phyloP scores from a whole-genome alignment of 225 moss, liverwort and hornwort species.

The Physcomitrium patens region DNA sequence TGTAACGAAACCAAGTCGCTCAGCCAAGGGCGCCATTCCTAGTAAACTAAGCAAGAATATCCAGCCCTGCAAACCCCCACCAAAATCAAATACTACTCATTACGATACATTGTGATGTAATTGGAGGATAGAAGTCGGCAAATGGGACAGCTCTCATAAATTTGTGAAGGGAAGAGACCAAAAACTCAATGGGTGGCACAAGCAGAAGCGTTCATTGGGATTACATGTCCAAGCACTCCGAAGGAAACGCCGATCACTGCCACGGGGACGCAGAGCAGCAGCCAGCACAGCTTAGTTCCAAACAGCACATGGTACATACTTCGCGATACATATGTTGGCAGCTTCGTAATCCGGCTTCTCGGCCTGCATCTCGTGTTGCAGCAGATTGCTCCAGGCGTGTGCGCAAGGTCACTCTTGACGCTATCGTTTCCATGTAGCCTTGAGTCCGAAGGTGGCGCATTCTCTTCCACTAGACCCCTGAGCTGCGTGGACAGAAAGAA shows the following conservation, averaged over 20 bases:
- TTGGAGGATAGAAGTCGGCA: not conserved
- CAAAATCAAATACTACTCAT: not conserved
- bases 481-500: constrained; percentile 31
- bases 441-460: constrained; percentile 19
- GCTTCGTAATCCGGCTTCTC: constrained; percentile 31
- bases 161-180: not conserved
- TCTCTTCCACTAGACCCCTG: constrained; percentile 31
- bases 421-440: constrained; percentile 3
- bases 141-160: not conserved
- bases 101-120: not conserved
- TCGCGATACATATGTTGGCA: constrained; percentile 23
- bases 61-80: constrained; percentile 46
- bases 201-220: not conserved
- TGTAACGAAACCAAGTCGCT: constrained; percentile 83
- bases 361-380: constrained; percentile 29
- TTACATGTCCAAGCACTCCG: constrained; percentile 35
- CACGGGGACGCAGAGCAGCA: constrained; percentile 42
- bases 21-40: constrained; percentile 82
- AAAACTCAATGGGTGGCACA: not conserved
- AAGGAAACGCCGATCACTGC: constrained; percentile 37
- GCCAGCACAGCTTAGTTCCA: constrained; percentile 49
- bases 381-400: not conserved
- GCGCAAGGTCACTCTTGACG: constrained; percentile 34
- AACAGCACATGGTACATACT: constrained; percentile 40
- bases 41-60: constrained; percentile 72